Evolutionary conservation across 139 green algal genomes (phyloP).

Genomic region (Pleodorina starrii): DNA sequence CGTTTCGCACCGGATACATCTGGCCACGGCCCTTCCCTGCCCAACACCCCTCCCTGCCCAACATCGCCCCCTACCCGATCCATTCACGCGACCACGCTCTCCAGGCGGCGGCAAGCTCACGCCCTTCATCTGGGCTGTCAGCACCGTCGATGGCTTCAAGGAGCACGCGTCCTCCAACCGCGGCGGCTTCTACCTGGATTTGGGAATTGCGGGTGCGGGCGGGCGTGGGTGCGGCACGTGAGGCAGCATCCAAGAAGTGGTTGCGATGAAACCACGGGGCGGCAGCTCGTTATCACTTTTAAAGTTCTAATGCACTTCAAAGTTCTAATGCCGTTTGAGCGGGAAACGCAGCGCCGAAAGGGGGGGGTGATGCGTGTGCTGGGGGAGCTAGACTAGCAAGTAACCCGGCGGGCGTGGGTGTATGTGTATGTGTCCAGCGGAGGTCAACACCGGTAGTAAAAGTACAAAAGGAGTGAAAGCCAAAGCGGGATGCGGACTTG

Average conservation of each 20-base stretch:
- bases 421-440: no score
- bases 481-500: not conserved
- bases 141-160: not conserved
- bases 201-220: not conserved
- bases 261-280: not conserved
- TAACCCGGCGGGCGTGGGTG: no score
- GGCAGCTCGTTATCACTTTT: no score
- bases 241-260: not conserved
- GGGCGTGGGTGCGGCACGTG: not conserved
- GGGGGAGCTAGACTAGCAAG: no score
- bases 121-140: conserved; percentile 30
- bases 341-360: not conserved
- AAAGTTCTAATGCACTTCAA: no score
- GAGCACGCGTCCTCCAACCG: not conserved
- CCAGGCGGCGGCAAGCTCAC: not conserved
- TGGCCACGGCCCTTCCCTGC: no score
- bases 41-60: no score
- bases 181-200: conserved; percentile 11
- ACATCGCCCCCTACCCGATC: not conserved
- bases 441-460: no score
- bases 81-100: not conserved
- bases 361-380: not conserved
- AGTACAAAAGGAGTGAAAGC: not conserved
- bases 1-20: no score
- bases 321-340: no score